Evolutionary conservation across 2,329 filamentous ascomycete species (phyloP), one percentile per base, ranked within the genome.

Genomic region (Curvularia verruculosa): DNA sequence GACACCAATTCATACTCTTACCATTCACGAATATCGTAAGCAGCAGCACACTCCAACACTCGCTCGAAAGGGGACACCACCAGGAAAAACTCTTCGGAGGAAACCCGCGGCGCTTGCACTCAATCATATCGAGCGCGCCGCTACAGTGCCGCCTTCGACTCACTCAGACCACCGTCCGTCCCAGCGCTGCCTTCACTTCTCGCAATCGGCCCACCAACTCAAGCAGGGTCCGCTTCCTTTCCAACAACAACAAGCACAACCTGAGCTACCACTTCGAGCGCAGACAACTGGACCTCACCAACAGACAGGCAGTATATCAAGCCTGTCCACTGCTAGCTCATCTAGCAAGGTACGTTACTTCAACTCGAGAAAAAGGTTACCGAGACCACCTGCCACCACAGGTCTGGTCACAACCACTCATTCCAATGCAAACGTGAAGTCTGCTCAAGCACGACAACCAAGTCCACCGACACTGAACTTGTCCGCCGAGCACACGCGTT

Each of bases 11-110:
- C 74, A 75, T 43, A 64, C 68, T 3, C 65, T 78, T n/a, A 70
- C 75, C 21, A 64, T 78, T 19, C 75, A 76, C 66, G 74, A 77
- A 54, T 78, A 77, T 53, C 74, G 76, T 54, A 75, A 73, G 56
- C 74, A 74, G 60, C 73, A 76, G 49, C 64, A 69, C 36, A 72
- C 72, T 45, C 73, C 76, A 6, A 65, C 45, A 26, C 45, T 40
- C n/a, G 63, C 68, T 39, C 67, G 66, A 36, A 61, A 67, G 13
- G 65, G 58, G 12, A 69, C 72, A 13, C 69, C 71, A 37, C 54
- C 63, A n/a, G 70, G 71, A 40, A 76, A 67, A 56, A 69, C 71
- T 19, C 64, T 78, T 36, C 71, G 72, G 56, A 71, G 76, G 49
- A 77, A 75, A 56, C 58, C 74, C n/a, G 75, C 75, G 6, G 67